These are phyloP conservation scores for Aureobasidium sp. DNA, from an alignment of 2,329 filamentous ascomycete species.

Conservation along the genomic window DNA sequence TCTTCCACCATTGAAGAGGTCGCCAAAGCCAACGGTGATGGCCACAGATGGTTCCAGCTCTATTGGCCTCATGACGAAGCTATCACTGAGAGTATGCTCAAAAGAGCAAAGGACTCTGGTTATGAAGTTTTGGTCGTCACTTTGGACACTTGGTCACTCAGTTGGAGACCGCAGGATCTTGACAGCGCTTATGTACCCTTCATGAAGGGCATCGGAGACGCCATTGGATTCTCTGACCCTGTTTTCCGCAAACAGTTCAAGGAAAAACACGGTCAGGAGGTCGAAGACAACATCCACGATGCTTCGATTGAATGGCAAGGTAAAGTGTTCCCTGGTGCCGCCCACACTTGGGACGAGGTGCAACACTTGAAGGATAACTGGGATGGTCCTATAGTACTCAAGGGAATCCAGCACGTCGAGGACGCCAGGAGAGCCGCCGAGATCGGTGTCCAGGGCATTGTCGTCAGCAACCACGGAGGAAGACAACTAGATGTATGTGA, in stretches of 20 bases:
- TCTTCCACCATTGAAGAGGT: slow-evolving; percentile 60
- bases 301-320: slow-evolving; percentile 49
- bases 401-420: slow-evolving; percentile 49
- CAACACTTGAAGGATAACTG: slow-evolving; percentile 52
- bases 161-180: slow-evolving; percentile 52
- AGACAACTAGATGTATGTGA: slow-evolving; percentile 40
- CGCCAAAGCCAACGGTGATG: slow-evolving; percentile 46
- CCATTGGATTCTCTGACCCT: slow-evolving; percentile 60
- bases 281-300: slow-evolving; percentile 39
- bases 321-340: slow-evolving; percentile 38
- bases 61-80: slow-evolving; percentile 64
- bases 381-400: slow-evolving; percentile 57
- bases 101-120: slow-evolving; percentile 53
- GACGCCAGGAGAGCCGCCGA: slow-evolving; percentile 42
- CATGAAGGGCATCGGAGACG: slow-evolving; percentile 41
- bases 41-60: slow-evolving; percentile 62
- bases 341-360: slow-evolving; percentile 50
- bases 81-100: slow-evolving; percentile 56
- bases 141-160: slow-evolving; percentile 61
- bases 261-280: slow-evolving; percentile 32
- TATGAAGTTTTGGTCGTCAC: slow-evolving; percentile 64
- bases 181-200: slow-evolving; percentile 8
- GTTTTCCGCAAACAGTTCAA: slow-evolving; percentile 55
- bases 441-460: slow-evolving; percentile 42
- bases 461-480: slow-evolving; percentile 49